Percentiles rank a stretch among this genome's conserved stretches.
These are phyloP conservation scores for Fusarium verrucosum DNA, from an alignment of 2,329 filamentous ascomycete species.

Conservation along the genomic window DNA sequence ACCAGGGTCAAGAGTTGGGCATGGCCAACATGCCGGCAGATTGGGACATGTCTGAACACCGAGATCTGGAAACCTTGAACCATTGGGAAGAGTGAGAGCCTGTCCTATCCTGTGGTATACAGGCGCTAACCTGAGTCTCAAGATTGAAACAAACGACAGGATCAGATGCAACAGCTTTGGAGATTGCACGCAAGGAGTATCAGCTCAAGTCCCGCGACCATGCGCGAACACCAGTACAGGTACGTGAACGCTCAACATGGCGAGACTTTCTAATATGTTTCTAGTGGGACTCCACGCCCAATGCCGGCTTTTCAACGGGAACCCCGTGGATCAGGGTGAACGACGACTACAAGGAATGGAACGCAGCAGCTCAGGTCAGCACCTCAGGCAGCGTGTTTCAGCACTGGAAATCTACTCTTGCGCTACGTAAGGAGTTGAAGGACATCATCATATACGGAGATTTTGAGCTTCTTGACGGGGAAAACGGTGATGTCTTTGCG, in stretches of 20 bases:
- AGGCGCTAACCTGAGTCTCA: not conserved
- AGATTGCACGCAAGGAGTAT: conserved; percentile 25
- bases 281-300: conserved; percentile 23
- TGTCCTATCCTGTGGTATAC: rapidly evolving
- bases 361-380: conserved; percentile 12
- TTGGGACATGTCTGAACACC: conserved; percentile 59
- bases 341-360: conserved; percentile 30
- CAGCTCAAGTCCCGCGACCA: conserved; percentile 31
- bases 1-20: conserved; percentile 70
- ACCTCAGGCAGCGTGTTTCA: conserved; percentile 19
- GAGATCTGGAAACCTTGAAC: conserved; percentile 39
- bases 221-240: conserved; percentile 27
- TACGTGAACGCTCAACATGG: not conserved
- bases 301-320: conserved; percentile 26
- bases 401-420: conserved; percentile 22
- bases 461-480: conserved; percentile 25
- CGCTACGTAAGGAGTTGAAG: conserved; percentile 11
- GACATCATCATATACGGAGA: conserved; percentile 23
- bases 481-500: conserved; percentile 21
- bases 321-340: conserved; percentile 34
- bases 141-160: conserved; percentile 10
- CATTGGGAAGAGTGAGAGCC: conserved; percentile 29
- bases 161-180: not conserved
- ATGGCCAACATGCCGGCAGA: conserved; percentile 61
- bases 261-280: not conserved